Percentiles rank a stretch among this genome's conserved stretches.
Conservation (phyloP, 148 eudicot genomes). For the Arbutus unedo region DNA sequence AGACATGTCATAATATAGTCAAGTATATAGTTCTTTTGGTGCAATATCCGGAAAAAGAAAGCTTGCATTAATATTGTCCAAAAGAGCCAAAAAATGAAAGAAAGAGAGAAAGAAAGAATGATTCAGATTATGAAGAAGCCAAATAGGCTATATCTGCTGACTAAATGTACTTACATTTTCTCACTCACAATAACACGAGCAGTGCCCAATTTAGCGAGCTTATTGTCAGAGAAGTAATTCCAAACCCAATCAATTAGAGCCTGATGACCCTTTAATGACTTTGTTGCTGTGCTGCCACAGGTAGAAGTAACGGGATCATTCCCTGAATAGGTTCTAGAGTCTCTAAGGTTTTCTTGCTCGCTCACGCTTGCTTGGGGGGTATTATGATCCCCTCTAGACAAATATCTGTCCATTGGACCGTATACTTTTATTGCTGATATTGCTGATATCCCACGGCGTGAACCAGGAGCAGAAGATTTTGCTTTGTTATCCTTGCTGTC, state of each 20-base stretch:
- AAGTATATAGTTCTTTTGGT: neutral
- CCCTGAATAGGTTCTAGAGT: constrained; percentile 6
- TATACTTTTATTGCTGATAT: constrained; percentile 18
- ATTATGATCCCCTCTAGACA: constrained; percentile 33
- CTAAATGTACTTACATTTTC: constrained; percentile 55
- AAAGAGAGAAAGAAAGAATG: neutral
- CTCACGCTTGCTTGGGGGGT: neutral
- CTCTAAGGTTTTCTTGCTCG: constrained; percentile 12
- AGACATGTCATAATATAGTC: constrained; percentile 14
- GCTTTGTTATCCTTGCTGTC: constrained; percentile 32
- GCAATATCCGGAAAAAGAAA: neutral
- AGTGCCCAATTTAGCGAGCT: constrained; percentile 28
- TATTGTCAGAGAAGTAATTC: constrained; percentile 67
- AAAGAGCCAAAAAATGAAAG: neutral
- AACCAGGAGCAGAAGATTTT: constrained; percentile 11
- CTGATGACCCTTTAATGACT: constrained; percentile 46
- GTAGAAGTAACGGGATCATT: constrained; percentile 19
- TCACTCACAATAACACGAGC: constrained; percentile 56
- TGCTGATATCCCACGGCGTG: neutral
- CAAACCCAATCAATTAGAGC: constrained; percentile 86
- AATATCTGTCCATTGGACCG: constrained; percentile 85
- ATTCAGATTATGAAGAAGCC: neutral
- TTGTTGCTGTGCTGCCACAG: constrained; percentile 18
- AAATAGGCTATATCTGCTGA: neutral
- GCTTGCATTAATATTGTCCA: neutral